Evolutionary conservation across 2,329 filamentous ascomycete species (phyloP), one percentile per base, ranked within the genome.

Genomic region (Trichothecium sympodiale): DNA sequence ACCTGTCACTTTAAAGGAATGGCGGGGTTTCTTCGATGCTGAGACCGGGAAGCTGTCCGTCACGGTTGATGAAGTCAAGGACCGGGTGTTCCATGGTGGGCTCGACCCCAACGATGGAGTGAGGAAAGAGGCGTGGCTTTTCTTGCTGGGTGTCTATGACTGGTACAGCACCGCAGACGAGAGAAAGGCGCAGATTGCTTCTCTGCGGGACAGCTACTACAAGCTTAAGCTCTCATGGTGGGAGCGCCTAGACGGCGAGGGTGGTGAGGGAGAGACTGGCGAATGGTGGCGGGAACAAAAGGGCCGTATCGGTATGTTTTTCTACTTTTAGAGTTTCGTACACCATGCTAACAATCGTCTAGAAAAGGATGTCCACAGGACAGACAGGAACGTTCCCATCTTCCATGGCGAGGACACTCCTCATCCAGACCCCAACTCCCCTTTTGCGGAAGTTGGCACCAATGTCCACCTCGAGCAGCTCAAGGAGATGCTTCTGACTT

Each of bases 311-410:
- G 89, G 89, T 94, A 77, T 64, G 79, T 59, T 36, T 25, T 25
- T n/a, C n/a, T n/a, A n/a, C n/a, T n/a, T n/a, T n/a, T n/a, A n/a
- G n/a, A n/a, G 35, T 42, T 17, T 16, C 34, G 1, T 41, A 31
- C 23, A 14, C 17, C 12, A 31, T 25, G 7, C 45, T 51, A 37
- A 52, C 43, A 5, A 12, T 8, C 20, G 35, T 60, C 55, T 67
- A 95, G 91, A 98, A 59, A 98, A 98, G 62, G 91, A 98, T 53
- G 93, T 98, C 14, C 93, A 98, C 57, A 80, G 91, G 48, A 98
- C 91, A 44, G 91, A 98, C 59, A 84, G 93, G 30, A 85, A 81
- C 31, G 85, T 98, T 20, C 82, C 85, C n/a, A 82, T 98, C 29
- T 98, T 98, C 54, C 81, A 85, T 8, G 91, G 91, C 42, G 91